Percentiles rank a stretch among this genome's conserved stretches.
phyloP scores from a whole-genome alignment of 2,329 filamentous ascomycete species.

The Fusarium scirpi region DNA sequence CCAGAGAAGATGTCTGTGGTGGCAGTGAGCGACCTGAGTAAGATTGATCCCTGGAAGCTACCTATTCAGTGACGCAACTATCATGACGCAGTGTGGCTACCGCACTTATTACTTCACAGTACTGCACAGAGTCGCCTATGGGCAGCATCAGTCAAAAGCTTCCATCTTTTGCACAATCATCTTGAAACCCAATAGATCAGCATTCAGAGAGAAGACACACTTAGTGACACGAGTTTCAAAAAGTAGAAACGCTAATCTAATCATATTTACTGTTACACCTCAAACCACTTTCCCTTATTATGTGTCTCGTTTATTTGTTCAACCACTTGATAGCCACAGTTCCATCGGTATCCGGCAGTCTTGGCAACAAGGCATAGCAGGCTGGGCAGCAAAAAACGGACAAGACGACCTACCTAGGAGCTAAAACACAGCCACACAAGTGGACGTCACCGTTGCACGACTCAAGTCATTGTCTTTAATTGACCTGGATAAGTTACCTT shows the following conservation, averaged over 20 bases:
- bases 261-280: neutral
- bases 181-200: neutral
- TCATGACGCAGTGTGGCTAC: conserved; percentile 33
- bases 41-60: conserved; percentile 31
- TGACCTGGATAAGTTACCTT: conserved; percentile 43
- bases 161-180: neutral
- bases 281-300: neutral
- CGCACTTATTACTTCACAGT: neutral
- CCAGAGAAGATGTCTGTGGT: neutral
- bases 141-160: neutral
- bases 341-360: conserved; percentile 24
- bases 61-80: conserved; percentile 34
- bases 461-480: conserved; percentile 35
- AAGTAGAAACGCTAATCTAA: neutral
- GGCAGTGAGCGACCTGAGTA: conserved; percentile 8
- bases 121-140: neutral
- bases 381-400: conserved; percentile 39
- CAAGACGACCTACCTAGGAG: conserved; percentile 19
- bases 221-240: neutral
- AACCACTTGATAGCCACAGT: conserved; percentile 30
- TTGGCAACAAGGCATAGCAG: conserved; percentile 25
- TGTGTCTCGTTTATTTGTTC: conserved; percentile 22
- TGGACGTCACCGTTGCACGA: conserved; percentile 50
- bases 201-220: neutral
- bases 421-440: conserved; percentile 46